Base-by-base conservation (phyloP, 1,284 basidiomycete genomes). In the Schizopora paradoxa region DNA sequence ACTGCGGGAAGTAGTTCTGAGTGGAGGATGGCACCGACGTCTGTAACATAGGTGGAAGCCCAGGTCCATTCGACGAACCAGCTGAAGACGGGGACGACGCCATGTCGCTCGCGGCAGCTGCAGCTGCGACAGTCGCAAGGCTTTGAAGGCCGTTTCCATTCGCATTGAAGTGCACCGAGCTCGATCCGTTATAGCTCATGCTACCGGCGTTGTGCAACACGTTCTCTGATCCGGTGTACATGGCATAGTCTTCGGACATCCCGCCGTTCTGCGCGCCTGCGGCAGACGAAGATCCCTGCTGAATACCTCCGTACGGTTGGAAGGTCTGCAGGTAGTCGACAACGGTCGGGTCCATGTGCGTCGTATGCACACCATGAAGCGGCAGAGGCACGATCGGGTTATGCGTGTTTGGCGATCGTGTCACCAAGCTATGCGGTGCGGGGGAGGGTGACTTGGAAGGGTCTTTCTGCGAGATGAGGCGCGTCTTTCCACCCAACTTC, bases 321-420 rank as follows among this genome's bases (percentile, higher is more conserved):
- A 87, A 87, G 1, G 82, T 78, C 32, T 72, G 70, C 45, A 87
- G 62, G 55, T 87, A 87, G 51, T 82, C 78, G 43, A 79, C 65
- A 4, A 86, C 73, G 22, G 62, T 76, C 2, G 78, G 76, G n/a
- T n/a, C n/a, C n/a, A n/a, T n/a, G n/a, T n/a, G n/a, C n/a, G n/a
- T n/a, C n/a, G n/a, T n/a, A 53, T 83, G 75, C 16, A 80, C 66
- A 41, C 68, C 69, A 14, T 67, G 57, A 18, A 80, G 55, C 1
- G 77, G 77, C 2, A 82, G 59, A 8, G 78, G 79, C 11, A 82
- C 74, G 10, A 52, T 33, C 19, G 82, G 84, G 54, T 82, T 79
- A 39, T 71, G 70, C 5, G 82, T 77, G 8, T 67, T 75, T 2
- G 85, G 84, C n/a, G 84, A 86, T 36, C 76, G 73, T 25, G 74